phyloP scores from a whole-genome alignment of 2,329 filamentous ascomycete genomes.

The Monilinia vaccinii-corymbosi region DNA sequence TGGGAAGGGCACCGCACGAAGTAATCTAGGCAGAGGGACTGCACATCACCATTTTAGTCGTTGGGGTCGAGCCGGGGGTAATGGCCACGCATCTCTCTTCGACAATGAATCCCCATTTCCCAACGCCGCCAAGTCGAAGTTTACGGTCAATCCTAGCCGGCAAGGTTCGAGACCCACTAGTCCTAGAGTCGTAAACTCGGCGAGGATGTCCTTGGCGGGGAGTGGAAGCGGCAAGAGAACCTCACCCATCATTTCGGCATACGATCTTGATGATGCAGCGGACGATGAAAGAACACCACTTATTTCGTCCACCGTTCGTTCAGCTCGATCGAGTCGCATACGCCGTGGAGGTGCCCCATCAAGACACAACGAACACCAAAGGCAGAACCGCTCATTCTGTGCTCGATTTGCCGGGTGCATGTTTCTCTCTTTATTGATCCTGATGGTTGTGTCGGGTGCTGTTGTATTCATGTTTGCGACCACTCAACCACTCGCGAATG shows the following conservation, averaged over 20 bases:
- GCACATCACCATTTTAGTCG: slow-evolving; percentile 70
- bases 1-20: slow-evolving; percentile 53
- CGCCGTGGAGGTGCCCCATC: slow-evolving; percentile 47
- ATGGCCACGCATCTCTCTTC: slow-evolving; percentile 61
- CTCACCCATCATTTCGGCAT: slow-evolving; percentile 53
- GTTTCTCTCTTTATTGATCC: slow-evolving; percentile 70
- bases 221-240: slow-evolving; percentile 43
- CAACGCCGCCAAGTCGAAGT: slow-evolving; percentile 54
- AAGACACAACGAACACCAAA: slow-evolving; percentile 65
- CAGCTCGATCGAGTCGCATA: slow-evolving; percentile 46
- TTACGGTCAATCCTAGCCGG: slow-evolving; percentile 47
- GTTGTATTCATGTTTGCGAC: slow-evolving; percentile 86
- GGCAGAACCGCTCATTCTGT: slow-evolving; percentile 53
- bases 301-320: slow-evolving; percentile 50
- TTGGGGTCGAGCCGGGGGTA: slow-evolving; percentile 62
- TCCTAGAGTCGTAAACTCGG: slow-evolving; percentile 46
- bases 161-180: slow-evolving; percentile 60
- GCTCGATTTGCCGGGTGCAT: slow-evolving; percentile 77
- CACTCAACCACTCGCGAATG: slow-evolving; percentile 74
- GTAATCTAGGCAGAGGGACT: slow-evolving; percentile 52
- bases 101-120: slow-evolving; percentile 73
- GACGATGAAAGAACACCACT: slow-evolving; percentile 86
- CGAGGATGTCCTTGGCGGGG: not conserved
- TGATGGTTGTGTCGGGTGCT: slow-evolving; percentile 74
- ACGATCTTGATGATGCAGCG: slow-evolving; percentile 76